Evolutionary conservation across 2,329 filamentous ascomycete species (phyloP), one percentile per base, ranked within the genome.

Genomic region (Rutstroemia sp.): DNA sequence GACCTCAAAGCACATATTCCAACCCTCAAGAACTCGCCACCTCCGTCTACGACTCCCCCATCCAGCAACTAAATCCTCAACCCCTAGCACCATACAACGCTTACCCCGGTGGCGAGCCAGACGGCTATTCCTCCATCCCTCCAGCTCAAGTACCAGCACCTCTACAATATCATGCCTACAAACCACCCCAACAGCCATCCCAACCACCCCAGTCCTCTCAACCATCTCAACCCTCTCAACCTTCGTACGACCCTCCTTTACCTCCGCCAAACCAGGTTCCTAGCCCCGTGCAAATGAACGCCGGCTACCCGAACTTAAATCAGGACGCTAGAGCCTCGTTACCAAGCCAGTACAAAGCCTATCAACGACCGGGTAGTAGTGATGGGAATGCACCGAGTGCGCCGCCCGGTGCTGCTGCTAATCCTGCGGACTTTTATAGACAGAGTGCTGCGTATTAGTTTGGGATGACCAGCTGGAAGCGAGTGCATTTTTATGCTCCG

Each of bases 21-120:
- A 81, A 83, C 61, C 83, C 88, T 0, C 88, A 92, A 71, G 88
- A 92, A 72, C 76, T 92, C 48, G 86, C 87, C 25, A 90, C 88
- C 0, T 88, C 87, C 1, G 82, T 82, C 9, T 92, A 91, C 66
- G 87, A 91, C 70, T 88, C 87, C 3, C 88, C 87, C 44, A 78
- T 88, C 40, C 76, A 79, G 44, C 60, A 61, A 45, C 67, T 77
- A 76, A 30, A 71, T 67, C 60, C 72, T 73, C 46, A 69, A 34
- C 39, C 39, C 39, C 9, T 14, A 19, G 5, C 39, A n/a, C 46
- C 61, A 17, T 69, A 69, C 45, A 62, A 61, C 27, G 60, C 61
- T 23, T 68, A 68, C 45, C 63, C 64, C 7, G 56, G 62, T 7
- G 56, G 62, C 55, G 67, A 69, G 30, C 48, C 23, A 14, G 67